Conservation (phyloP, 208 protist species). For the Trichomonas vaginalis region DNA sequence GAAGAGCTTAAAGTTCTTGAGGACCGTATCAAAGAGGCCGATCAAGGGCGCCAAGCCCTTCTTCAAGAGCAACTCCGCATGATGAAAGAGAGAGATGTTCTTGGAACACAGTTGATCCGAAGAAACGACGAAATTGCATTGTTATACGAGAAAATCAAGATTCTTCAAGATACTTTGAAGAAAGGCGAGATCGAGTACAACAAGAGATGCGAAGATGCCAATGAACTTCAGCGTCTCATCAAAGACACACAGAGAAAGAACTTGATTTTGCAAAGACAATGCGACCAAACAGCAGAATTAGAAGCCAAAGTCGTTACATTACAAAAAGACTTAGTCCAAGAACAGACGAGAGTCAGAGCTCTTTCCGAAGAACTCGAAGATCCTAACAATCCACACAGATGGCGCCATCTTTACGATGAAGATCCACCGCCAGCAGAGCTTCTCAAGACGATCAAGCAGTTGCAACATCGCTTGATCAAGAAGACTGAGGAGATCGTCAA, state of each 20-base stretch:
- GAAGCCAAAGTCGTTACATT: slow-evolving; percentile 54
- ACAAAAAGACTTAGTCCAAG: slow-evolving; percentile 63
- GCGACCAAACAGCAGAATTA: slow-evolving; percentile 26
- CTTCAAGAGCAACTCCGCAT: slow-evolving; percentile 35
- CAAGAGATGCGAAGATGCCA: slow-evolving; percentile 60
- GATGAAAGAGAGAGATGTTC: slow-evolving; percentile 59
- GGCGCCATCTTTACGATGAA: slow-evolving; percentile 72
- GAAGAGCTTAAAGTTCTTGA: not conserved
- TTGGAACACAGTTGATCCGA: slow-evolving; percentile 69
- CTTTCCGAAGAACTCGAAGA: slow-evolving; percentile 81
- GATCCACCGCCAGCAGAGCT: slow-evolving; percentile 61
- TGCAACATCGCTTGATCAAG: slow-evolving; percentile 75
- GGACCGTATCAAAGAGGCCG: not conserved
- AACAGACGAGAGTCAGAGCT: slow-evolving; percentile 46
- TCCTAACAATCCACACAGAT: slow-evolving; percentile 88
- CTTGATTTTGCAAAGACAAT: slow-evolving; percentile 21
- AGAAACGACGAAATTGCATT: slow-evolving; percentile 84
- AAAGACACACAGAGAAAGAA: slow-evolving; percentile 59
- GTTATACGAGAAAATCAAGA: slow-evolving; percentile 84
- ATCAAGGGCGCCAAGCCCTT: not conserved
- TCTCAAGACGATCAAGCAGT: slow-evolving; percentile 83
- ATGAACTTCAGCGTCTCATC: slow-evolving; percentile 60
- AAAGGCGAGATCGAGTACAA: slow-evolving; percentile 79
- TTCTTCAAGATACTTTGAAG: slow-evolving; percentile 69
- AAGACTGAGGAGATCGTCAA: slow-evolving; percentile 66